phyloP scores from a whole-genome alignment of 768 basidiomycete genomes.

The Exsudoporus frostii region DNA sequence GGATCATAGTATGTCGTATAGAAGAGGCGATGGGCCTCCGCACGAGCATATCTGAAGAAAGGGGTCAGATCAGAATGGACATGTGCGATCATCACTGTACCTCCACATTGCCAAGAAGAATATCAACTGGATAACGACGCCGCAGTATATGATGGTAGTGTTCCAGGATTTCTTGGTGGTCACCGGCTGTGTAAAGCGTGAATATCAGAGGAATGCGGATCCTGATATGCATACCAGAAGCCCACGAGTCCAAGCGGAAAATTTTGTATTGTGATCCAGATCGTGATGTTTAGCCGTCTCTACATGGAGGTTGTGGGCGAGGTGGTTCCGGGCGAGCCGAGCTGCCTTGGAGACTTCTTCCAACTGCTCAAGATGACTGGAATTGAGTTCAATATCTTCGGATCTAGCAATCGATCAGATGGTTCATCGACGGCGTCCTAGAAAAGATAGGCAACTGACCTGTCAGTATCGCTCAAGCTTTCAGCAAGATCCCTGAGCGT shows the following conservation, averaged over 20 bases:
- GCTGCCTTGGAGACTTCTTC: conserved; percentile 52
- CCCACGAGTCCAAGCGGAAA: conserved; percentile 36
- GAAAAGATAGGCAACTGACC: conserved; percentile 34
- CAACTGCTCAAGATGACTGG: conserved; percentile 47
- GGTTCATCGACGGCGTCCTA: conserved; percentile 3
- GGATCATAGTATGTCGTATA: conserved; percentile 78
- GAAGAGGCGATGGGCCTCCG: conserved; percentile 52
- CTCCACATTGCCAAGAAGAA: conserved; percentile 54
- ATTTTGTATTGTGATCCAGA: conserved; percentile 32
- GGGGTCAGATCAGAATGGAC: conserved; percentile 4
- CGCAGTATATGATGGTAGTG: conserved; percentile 35
- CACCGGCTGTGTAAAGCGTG: conserved; percentile 17
- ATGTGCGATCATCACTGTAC: conserved; percentile 35
- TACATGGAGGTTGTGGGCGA: conserved; percentile 41
- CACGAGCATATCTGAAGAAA: conserved; percentile 42
- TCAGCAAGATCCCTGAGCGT: conserved; percentile 56
- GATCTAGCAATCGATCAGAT: conserved; percentile 32
- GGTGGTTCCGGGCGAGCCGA: conserved; percentile 45
- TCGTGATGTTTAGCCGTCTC: conserved; percentile 37
- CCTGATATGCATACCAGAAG: conserved; percentile 35
- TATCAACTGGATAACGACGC: conserved; percentile 43
- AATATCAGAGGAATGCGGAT: conserved; percentile 2
- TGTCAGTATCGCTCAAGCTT: conserved; percentile 55
- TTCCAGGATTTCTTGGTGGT: conserved; percentile 18
- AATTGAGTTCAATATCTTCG: conserved; percentile 38